A percentile compares a stretch with the other conserved stretches of the same genome.
Evolutionary conservation across 768 basidiomycete species (phyloP).

Genomic region (Lentinula detonsa): DNA sequence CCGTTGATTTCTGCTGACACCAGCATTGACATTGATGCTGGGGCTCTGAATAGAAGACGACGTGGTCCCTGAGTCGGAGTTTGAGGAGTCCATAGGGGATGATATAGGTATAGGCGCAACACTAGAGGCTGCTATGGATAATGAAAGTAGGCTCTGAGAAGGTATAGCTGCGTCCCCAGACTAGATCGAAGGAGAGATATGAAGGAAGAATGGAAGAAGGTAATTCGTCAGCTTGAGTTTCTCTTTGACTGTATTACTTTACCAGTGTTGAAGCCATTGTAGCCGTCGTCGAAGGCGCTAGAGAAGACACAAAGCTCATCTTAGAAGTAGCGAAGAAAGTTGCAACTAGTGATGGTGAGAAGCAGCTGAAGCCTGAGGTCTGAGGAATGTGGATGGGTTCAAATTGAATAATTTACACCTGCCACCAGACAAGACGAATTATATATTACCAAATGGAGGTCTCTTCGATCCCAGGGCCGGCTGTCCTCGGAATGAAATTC

Average conservation of each 20-base stretch:
- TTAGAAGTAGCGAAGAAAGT: background rate
- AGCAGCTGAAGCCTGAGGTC: background rate
- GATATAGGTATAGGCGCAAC: conserved; percentile 39
- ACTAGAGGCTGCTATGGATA: conserved; percentile 56
- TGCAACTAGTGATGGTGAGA: background rate
- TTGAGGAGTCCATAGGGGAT: background rate
- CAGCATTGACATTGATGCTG: conserved; percentile 11
- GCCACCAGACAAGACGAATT: background rate
- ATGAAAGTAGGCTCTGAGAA: conserved; percentile 50
- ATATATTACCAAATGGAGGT: conserved; percentile 1
- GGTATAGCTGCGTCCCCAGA: background rate
- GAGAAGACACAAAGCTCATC: background rate
- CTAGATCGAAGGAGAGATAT: background rate
- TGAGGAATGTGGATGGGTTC: background rate
- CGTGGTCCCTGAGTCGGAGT: conserved; percentile 1
- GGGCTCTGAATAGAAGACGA: background rate
- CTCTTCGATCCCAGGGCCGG: background rate
- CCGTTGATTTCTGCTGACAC: conserved; percentile 47
- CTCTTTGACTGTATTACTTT: background rate
- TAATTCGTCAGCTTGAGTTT: background rate
- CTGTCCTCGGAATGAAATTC: background rate
- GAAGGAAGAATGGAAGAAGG: background rate
- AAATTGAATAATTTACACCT: background rate
- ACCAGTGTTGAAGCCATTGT: background rate
- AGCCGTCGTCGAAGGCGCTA: background rate